A percentile compares a stretch with the other conserved stretches of the same genome.
Conservation (phyloP, 352 stramenopile genomes). For the Globisporangium iwayamae region DNA sequence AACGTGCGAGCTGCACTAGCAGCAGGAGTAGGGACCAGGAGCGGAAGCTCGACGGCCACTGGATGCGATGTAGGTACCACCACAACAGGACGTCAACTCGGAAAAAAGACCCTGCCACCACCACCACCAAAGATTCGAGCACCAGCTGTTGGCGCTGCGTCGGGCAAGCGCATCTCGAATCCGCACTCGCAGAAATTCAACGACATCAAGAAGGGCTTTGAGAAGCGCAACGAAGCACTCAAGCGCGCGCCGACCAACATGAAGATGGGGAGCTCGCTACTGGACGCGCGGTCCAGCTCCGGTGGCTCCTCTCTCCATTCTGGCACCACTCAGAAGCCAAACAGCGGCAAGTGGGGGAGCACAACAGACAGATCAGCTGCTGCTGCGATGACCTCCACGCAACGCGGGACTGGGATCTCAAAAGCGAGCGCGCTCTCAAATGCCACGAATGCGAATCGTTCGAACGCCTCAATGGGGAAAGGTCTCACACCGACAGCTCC, state of each 20-base stretch:
- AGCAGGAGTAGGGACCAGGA: background rate
- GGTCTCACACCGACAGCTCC: background rate
- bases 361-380: background rate
- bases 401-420: background rate
- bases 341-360: constrained; percentile 5
- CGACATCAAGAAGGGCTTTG: constrained; percentile 59
- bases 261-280: constrained; percentile 19
- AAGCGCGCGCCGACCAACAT: constrained; percentile 29
- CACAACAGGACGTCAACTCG: constrained; percentile 5
- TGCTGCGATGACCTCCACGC: background rate
- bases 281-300: constrained; percentile 5
- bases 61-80: constrained; percentile 5
- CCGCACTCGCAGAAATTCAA: constrained; percentile 61
- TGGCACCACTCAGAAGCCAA: constrained; percentile 1
- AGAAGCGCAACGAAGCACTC: constrained; percentile 49
- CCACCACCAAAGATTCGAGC: constrained; percentile 42
- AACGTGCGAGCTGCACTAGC: constrained; percentile 18
- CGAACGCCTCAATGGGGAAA: background rate
- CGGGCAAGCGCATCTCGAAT: constrained; percentile 54
- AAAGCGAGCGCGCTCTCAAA: constrained; percentile 7
- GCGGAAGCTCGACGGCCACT: background rate
- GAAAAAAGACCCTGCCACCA: constrained; percentile 24
- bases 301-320: constrained; percentile 11
- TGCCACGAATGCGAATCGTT: background rate
- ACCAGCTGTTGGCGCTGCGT: constrained; percentile 40